phyloP scores from a whole-genome alignment of 2,329 filamentous ascomycete genomes.

The Leptographium procerum region DNA sequence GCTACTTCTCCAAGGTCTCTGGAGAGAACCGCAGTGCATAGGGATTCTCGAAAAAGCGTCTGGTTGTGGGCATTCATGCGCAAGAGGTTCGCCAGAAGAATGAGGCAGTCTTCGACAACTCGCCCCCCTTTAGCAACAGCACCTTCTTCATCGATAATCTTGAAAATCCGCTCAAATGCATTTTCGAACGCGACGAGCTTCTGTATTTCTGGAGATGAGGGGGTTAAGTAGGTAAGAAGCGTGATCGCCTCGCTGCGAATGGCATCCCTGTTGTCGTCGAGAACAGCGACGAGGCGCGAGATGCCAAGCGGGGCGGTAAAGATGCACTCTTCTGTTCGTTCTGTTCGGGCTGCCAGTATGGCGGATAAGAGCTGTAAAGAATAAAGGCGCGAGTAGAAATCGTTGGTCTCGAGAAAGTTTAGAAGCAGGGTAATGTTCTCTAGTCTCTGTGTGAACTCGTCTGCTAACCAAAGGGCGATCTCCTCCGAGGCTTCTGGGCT shows the following conservation, averaged over 20 bases:
- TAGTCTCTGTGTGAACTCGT: slow-evolving; percentile 95
- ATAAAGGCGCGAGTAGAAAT: slow-evolving; percentile 88
- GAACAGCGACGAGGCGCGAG: slow-evolving; percentile 67
- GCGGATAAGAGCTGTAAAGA: slow-evolving; percentile 80
- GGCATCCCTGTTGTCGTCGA: slow-evolving; percentile 79
- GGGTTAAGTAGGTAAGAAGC: slow-evolving; percentile 81
- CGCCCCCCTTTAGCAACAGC: slow-evolving; percentile 72
- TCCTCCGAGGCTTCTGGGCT: slow-evolving; percentile 93
- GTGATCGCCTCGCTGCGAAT: slow-evolving; percentile 78
- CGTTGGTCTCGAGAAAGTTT: slow-evolving; percentile 73
- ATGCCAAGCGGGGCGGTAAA: slow-evolving; percentile 82
- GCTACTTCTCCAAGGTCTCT: slow-evolving; percentile 50
- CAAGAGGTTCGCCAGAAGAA: slow-evolving; percentile 79
- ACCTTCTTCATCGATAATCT: slow-evolving; percentile 71
- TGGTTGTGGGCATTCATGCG: slow-evolving; percentile 85
- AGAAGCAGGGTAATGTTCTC: slow-evolving; percentile 90
- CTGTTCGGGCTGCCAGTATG: slow-evolving; percentile 73
- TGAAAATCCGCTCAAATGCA: slow-evolving; percentile 79
- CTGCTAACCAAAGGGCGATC: slow-evolving; percentile 88
- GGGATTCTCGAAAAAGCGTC: slow-evolving; percentile 83
- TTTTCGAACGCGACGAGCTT: slow-evolving; percentile 94
- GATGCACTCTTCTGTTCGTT: slow-evolving; percentile 89
- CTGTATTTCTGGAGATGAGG: slow-evolving; percentile 76
- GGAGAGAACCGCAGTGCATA: slow-evolving; percentile 62
- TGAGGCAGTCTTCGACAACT: slow-evolving; percentile 84